Conservation (phyloP, 176 grass and related monocot genomes). For the Tuctoria greenei region DNA sequence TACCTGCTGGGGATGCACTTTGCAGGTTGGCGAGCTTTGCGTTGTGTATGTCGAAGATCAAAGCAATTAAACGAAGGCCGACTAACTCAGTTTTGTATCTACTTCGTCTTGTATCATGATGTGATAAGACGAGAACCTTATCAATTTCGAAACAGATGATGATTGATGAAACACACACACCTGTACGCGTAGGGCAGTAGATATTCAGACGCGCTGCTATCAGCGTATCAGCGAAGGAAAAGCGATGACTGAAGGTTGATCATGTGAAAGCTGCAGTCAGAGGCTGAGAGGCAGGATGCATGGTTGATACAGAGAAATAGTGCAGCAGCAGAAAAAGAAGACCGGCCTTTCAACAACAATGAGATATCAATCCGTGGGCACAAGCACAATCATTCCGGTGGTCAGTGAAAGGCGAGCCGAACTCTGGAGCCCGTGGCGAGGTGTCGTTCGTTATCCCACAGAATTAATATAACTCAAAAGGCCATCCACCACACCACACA, state of each 20-base stretch:
- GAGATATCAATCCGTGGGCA: constrained; percentile 23
- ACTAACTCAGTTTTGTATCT: not conserved
- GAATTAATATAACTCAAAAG: constrained; percentile 29
- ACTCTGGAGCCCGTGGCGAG: not conserved
- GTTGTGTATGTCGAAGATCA: not conserved
- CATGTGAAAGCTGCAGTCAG: not conserved
- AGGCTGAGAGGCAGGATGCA: not conserved
- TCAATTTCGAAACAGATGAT: not conserved
- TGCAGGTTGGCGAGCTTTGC: not conserved
- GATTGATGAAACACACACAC: not conserved
- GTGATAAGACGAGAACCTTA: not conserved
- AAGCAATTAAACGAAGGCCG: not conserved
- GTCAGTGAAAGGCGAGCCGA: not conserved
- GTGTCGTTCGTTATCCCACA: constrained; percentile 29
- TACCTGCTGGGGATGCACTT: not conserved
- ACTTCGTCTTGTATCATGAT: not conserved
- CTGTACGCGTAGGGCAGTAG: not conserved
- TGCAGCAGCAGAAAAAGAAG: not conserved
- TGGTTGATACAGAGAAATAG: not conserved
- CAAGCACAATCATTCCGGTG: constrained; percentile 27
- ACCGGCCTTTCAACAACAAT: not conserved
- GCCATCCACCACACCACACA: not conserved
- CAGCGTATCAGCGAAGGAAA: not conserved
- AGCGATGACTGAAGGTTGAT: not conserved
- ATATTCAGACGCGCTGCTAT: not conserved